Evolutionary conservation across 352 stramenopile species (phyloP), one percentile per base, ranked within the genome.

Genomic region (Paralagenidium karlingii): DNA sequence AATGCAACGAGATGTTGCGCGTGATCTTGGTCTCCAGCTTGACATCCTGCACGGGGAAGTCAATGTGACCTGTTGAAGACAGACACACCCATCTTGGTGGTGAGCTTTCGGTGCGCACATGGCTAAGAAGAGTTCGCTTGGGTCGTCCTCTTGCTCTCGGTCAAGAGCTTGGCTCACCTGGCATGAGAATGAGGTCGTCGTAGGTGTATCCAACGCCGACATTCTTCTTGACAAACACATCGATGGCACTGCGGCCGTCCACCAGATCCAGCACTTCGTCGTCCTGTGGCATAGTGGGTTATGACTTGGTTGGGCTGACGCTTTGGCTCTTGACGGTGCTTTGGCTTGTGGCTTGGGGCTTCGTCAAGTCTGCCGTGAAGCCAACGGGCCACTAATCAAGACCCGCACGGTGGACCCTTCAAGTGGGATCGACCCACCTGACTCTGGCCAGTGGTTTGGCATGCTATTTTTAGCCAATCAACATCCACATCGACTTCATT

Each of bases 1-100:
- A 47, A 9, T 94, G 93, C 47, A 99, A 61, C 33, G 64, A 85
- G 49, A 99, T 99, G 57, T 97, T 97, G 49, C 66, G 75, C 34
- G 89, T 78, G 33, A 94, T 75, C 47, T 90, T 89, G 16, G 93
- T 97, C 27, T 95, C 90, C 41, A 99, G 83, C 41, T 96, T 74
- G 29, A 99, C 91, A 21, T 95, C 73, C 36, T 94, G 69, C 11
- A 97, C 71, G 30, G 70, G 70, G 59, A 98, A 98, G 47, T 83
- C 61, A 49, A 98, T 97, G 68, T 98, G 85, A 31, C 85, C 84
- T 15, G 70, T 68, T 33, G 52, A 2, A 49, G 6, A 42, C 16
- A 16, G 84, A 47, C 32, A 5, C 8, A n/a, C n/a, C 18, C 11
- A 22, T 40, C 33, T 31, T 45, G 24, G 33, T 15, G 20, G 11